Conservation (phyloP, 2,329 filamentous ascomycete genomes). For the Sclerotinia borealis region DNA sequence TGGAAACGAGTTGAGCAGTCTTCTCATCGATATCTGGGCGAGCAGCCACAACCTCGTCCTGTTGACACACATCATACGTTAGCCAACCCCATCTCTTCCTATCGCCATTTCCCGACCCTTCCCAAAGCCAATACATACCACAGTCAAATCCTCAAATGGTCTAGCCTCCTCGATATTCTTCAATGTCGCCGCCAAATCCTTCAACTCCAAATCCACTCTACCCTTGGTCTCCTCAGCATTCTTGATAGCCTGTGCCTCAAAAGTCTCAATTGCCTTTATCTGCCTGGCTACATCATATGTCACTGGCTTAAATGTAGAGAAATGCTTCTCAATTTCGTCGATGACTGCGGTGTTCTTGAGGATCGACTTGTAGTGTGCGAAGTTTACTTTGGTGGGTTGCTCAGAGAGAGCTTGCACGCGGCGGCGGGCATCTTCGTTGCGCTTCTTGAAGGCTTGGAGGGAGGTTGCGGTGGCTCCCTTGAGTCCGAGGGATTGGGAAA, state of each 20-base stretch:
- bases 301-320: constrained; percentile 82
- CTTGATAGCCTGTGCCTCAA: constrained; percentile 94
- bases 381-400: constrained; percentile 83
- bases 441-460: constrained; percentile 97
- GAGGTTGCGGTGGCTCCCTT: constrained; percentile 88
- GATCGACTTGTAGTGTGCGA: constrained; percentile 80
- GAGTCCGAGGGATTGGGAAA: constrained; percentile 90
- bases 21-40: constrained; percentile 97
- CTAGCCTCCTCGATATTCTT: constrained; percentile 95
- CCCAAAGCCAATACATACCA: constrained; percentile 60
- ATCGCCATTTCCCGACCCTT: neutral
- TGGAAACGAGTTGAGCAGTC: constrained; percentile 88
- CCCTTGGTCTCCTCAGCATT: constrained; percentile 95
- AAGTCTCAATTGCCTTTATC: constrained; percentile 96
- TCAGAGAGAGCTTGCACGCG: constrained; percentile 80
- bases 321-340: constrained; percentile 96
- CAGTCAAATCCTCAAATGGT: constrained; percentile 94
- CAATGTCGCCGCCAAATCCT: constrained; percentile 88
- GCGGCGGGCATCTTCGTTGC: constrained; percentile 97
- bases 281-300: constrained; percentile 91
- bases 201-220: constrained; percentile 90
- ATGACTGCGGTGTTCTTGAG: constrained; percentile 96
- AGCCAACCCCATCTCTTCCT: neutral
- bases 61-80: constrained; percentile 18
- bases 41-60: constrained; percentile 93